Evolutionary conservation across 176 grass and related monocot species (phyloP), one percentile per base, ranked within the genome.

Genomic region (Thalia dealbata): DNA sequence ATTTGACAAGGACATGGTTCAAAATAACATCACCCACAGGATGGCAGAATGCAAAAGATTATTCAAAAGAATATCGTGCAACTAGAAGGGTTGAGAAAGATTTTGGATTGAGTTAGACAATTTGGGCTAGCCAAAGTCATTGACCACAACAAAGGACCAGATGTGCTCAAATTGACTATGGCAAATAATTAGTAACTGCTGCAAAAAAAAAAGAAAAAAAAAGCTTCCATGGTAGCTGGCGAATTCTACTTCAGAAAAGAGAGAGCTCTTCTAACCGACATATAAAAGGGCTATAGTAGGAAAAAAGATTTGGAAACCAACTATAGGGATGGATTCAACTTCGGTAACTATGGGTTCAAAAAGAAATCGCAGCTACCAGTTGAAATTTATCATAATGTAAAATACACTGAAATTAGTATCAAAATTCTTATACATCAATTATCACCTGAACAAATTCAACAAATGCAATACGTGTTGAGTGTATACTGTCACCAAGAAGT

Each of bases 381-480:
- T 67, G 16, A 19, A 67, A 15, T 21, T 6, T 41, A 13, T 7
- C 0, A 67, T 38, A 41, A 21, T 14, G 6, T 10, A 67, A 67
- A 38, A 18, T 24, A 13, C 15, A 41, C 16, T 21, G 29, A 7
- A 9, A 19, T 29, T 18, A 28, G 23, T 69, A 7, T 44, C 10
- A 32, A 69, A 21, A 1, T 24, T 19, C 48, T 22, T 14, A 48
- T 44, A 19, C 19, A 70, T 50, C 11, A 46, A 48, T 58, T 79
- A 84, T 84, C 80, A 96, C 92, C 61, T 83, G 84, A 86, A 76
- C 80, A 86, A 92, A 96, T 76, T 92, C 92, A 82, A 96, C 89
- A 84, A 96, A 96, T 21, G 89, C 92, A 86, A 96, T 96, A 73
- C 87, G 85, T 28, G 89, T 92, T 51, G 86, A 92, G 70, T 96